These are phyloP conservation scores for Boletus semigastroideus DNA, from an alignment of 1,284 basidiomycete species.

Conservation along the genomic window DNA sequence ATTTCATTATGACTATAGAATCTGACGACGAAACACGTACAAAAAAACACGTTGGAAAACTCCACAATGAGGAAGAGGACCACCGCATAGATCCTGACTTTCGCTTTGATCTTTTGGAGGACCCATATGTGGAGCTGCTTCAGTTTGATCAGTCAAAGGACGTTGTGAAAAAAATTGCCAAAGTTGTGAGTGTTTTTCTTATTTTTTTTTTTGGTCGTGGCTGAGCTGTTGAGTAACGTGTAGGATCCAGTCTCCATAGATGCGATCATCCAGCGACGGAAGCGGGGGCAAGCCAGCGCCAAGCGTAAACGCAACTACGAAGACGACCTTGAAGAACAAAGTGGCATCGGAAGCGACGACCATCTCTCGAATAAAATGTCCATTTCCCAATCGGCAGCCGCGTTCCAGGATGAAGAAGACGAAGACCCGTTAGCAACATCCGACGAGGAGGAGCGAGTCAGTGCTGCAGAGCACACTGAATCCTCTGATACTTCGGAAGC, in stretches of 20 bases:
- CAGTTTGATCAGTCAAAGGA: conserved; percentile 46
- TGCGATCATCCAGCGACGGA: conserved; percentile 82
- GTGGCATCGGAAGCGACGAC: conserved; percentile 37
- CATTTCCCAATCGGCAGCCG: conserved; percentile 37
- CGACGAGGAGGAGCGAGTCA: conserved; percentile 32
- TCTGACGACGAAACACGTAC: conserved; percentile 64
- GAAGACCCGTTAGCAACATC: conserved; percentile 48
- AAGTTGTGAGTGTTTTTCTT: conserved; percentile 53
- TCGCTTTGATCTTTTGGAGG: conserved; percentile 75
- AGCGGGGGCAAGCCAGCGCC: conserved; percentile 40
- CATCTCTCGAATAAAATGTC: conserved; percentile 35
- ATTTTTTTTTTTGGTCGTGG: background rate
- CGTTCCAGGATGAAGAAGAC: conserved; percentile 36
- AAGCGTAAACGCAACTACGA: conserved; percentile 60
- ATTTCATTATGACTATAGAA: conserved; percentile 81
- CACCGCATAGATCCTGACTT: conserved; percentile 79
- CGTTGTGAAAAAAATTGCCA: conserved; percentile 59
- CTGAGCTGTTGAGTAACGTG: conserved; percentile 10
- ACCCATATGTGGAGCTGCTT: conserved; percentile 60
- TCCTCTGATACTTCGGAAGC: conserved; percentile 38
- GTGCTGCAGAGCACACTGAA: conserved; percentile 35
- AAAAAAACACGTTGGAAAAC: conserved; percentile 20
- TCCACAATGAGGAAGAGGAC: conserved; percentile 37
- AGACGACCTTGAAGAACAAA: conserved; percentile 37
- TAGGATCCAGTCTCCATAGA: conserved; percentile 85